Base-by-base conservation (phyloP, 805 yeast species). In the Saccharomycopsis capsularis region DNA sequence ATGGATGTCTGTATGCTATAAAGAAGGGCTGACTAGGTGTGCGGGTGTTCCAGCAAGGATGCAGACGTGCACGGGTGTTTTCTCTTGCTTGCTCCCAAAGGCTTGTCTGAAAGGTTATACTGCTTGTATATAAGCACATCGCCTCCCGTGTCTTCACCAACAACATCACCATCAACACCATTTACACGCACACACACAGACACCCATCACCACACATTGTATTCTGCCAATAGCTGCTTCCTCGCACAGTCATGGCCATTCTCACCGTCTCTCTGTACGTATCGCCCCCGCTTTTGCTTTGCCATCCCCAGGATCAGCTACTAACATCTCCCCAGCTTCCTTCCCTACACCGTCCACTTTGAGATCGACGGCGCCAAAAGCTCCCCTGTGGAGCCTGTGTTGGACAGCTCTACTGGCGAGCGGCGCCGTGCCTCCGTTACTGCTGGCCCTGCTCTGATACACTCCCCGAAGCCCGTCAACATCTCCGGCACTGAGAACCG, bases 301-400 rank as follows among this genome's bases (percentile, higher is more conserved):
- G 25, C 6, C 24, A n/a, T 13, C 13, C 30, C 6, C 19, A 13
- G 5, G 38, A 9, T 19, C 30, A 3, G 9, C 15, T 35, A 34
- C 38, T 36, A 46, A 46, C 47, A 6, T 6, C 44, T 4, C 25
- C 25, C 5, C 36, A 50, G 53, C 24, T 52, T 52, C 37, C 48
- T 48, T 21, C 55, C 55, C 15, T 46, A 52, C 40, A 52, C 55
- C 9, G 55, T 52, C 18, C 52, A 52, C 35, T 52, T 52, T 29
- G 50, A 52, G 16, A 38, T 52, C 6, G 52, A 42, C 15, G 25
- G 21, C 21, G 19, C 7, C 19, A 18, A 18, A 37, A 24, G 15
- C 35, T 5, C 13, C 23, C 4, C 44, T n/a, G n/a, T n/a, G n/a
- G n/a, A n/a, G n/a, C n/a, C n/a, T n/a, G n/a, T n/a, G n/a, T n/a